These are phyloP conservation scores for Rhizopogon vinicolor DNA, from an alignment of 768 basidiomycete genomes.

Conservation along the genomic window DNA sequence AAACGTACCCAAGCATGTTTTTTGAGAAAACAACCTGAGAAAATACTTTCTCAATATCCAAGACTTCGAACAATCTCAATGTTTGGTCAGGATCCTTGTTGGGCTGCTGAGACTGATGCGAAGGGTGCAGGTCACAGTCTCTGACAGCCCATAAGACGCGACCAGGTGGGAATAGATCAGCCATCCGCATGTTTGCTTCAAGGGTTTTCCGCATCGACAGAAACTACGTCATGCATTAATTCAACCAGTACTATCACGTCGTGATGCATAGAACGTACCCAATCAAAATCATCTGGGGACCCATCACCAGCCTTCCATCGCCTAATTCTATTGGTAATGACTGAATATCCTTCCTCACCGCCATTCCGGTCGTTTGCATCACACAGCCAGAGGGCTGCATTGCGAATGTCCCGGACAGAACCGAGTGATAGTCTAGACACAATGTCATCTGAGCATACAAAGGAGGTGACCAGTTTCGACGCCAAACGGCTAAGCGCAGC, in stretches of 20 bases:
- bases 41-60: conserved; percentile 74
- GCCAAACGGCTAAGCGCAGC: conserved; percentile 55
- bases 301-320: conserved; percentile 62
- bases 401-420: conserved; percentile 68
- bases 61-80: conserved; percentile 66
- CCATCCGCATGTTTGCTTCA: conserved; percentile 78
- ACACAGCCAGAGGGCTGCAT: conserved; percentile 77
- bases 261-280: conserved; percentile 36
- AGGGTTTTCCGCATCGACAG: conserved; percentile 77
- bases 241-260: conserved; percentile 43
- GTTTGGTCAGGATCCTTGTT: conserved; percentile 15
- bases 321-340: conserved; percentile 44
- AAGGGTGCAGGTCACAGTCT: conserved; percentile 62
- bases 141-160: conserved; percentile 77
- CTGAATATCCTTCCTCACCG: conserved; percentile 32
- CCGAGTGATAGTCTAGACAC: conserved; percentile 77
- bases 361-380: conserved; percentile 50
- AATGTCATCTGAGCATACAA: conserved; percentile 80
- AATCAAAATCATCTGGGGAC: conserved; percentile 39
- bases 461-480: conserved; percentile 63
- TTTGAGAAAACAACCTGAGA: conserved; percentile 75
- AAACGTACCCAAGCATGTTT: conserved; percentile 73
- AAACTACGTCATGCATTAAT: conserved; percentile 48
- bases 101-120: conserved; percentile 34
- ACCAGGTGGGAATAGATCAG: conserved; percentile 72